Evolutionary conservation across 2,329 filamentous ascomycete genomes (phyloP).

Genomic region (Cryphonectria carpinicola): DNA sequence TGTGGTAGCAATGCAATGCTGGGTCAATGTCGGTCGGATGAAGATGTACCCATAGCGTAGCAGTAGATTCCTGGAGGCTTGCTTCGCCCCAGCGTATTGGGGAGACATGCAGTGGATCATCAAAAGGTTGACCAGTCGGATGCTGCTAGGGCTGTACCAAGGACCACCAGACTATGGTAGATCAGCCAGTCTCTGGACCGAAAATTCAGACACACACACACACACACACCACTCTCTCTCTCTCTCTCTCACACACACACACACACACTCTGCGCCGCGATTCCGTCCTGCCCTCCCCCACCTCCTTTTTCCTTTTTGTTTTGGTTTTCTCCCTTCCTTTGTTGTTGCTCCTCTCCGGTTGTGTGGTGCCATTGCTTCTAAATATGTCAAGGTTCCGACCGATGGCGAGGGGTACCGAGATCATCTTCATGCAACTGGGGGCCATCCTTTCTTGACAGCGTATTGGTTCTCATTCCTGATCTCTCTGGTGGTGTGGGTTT

Average conservation of each 20-base stretch:
- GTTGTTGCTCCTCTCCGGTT: neutral
- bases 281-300: slow-evolving; percentile 14
- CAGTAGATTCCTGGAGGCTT: neutral
- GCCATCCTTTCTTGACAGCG: slow-evolving; percentile 19
- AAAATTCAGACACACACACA: neutral
- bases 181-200: slow-evolving; percentile 4
- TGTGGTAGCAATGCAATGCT: neutral
- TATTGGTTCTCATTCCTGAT: slow-evolving; percentile 12
- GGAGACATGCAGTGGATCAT: slow-evolving; percentile 11
- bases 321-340: slow-evolving; percentile 7
- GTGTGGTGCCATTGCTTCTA: slow-evolving; percentile 24
- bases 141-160: slow-evolving; percentile 11
- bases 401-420: slow-evolving; percentile 25
- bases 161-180: neutral
- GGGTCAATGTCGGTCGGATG: neutral
- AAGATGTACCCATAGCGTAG: neutral
- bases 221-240: neutral
- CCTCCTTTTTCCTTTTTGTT: slow-evolving; percentile 14
- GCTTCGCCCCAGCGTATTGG: neutral
- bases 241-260: too few relatives aligned
- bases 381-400: slow-evolving; percentile 27
- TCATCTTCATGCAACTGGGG: slow-evolving; percentile 26
- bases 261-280: slow-evolving; percentile 15
- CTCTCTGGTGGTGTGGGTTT: too few relatives aligned
- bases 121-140: slow-evolving; percentile 15